These are phyloP conservation scores for Aspergillus sp. DNA, from an alignment of 2,329 filamentous ascomycete species.

Conservation along the genomic window DNA sequence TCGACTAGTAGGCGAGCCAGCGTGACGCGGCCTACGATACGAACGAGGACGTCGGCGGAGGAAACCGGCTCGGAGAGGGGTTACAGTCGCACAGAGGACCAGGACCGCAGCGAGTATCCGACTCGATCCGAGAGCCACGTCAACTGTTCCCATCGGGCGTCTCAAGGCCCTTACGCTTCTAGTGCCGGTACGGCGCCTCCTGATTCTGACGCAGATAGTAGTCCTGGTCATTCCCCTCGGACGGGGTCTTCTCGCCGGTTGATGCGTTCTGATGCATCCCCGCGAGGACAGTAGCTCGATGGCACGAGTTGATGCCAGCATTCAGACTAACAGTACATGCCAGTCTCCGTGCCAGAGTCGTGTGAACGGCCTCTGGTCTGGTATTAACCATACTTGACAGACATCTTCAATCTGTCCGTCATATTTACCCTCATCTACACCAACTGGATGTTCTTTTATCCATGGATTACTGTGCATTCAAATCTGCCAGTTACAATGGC, in stretches of 20 bases:
- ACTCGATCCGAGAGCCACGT: not conserved
- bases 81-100: slow-evolving; percentile 1
- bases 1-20: not conserved
- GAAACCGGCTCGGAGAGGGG: not conserved
- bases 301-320: not conserved
- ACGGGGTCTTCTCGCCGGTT: not conserved
- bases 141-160: not conserved
- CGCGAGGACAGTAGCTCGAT: not conserved
- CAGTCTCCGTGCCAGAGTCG: too few species aligned
- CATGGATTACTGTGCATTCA: not conserved
- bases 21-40: not conserved
- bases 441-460: not conserved
- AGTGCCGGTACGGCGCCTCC: slow-evolving; percentile 7
- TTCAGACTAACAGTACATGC: too few species aligned
- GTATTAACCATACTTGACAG: not conserved
- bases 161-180: slow-evolving; percentile 7
- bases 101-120: slow-evolving; percentile 1
- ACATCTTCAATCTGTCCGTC: not conserved
- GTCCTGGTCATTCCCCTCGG: not conserved
- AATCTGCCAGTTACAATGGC: not conserved
- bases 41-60: not conserved
- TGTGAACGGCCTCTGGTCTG: not conserved
- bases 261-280: not conserved
- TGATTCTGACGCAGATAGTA: slow-evolving; percentile 14
- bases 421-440: not conserved